Conservation (phyloP, 306 rosid genomes). For the Pachyrhizus erosus region DNA sequence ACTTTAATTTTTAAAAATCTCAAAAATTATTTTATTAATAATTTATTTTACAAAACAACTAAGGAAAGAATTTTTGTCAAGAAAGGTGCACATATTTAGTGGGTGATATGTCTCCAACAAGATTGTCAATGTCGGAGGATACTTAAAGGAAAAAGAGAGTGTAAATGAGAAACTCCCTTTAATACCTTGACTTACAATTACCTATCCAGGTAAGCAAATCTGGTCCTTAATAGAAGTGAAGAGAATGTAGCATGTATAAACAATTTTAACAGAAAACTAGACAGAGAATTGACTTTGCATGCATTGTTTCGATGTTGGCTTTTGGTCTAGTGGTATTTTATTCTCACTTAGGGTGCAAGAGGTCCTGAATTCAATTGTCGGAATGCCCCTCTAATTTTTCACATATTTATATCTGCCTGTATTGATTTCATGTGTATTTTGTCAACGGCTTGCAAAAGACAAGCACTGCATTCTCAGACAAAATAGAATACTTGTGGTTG, state of each 20-base stretch:
- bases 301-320: conserved; percentile 7
- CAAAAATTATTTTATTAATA: too few relatives aligned
- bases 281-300: neutral
- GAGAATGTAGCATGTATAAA: neutral
- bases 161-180: neutral
- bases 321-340: conserved; percentile 75
- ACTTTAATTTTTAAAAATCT: too few relatives aligned
- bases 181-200: conserved; percentile 6
- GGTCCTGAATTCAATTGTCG: conserved; percentile 59
- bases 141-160: neutral
- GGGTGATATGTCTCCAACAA: neutral
- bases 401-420: neutral
- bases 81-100: neutral
- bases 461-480: neutral
- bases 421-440: neutral
- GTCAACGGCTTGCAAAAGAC: neutral
- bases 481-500: neutral
- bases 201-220: conserved; percentile 13
- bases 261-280: neutral
- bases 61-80: neutral
- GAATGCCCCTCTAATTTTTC: conserved; percentile 27
- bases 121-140: neutral
- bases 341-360: conserved; percentile 79
- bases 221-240: neutral
- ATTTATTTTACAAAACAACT: too few relatives aligned